phyloP scores from a whole-genome alignment of 176 grass and related monocot species.

The Pontederia crassipes region DNA sequence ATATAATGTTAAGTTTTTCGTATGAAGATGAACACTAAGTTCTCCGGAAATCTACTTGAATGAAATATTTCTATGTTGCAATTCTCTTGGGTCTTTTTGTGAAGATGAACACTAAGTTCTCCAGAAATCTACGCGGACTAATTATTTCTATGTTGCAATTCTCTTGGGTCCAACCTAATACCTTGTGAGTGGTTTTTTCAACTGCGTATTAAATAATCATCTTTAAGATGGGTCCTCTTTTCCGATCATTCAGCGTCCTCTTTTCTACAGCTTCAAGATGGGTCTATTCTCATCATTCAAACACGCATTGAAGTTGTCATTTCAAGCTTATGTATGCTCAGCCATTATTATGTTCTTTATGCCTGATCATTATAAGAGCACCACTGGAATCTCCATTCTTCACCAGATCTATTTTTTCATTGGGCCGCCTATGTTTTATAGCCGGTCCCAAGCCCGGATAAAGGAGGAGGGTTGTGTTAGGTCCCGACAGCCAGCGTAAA shows the following conservation, averaged over 20 bases:
- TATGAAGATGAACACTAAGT: too few species aligned
- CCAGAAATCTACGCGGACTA: too few species aligned
- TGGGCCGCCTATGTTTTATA: too few species aligned
- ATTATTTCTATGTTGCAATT: not conserved
- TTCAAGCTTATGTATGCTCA: constrained; percentile 46
- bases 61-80: not conserved
- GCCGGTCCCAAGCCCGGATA: too few species aligned
- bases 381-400: constrained; percentile 36
- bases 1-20: too few species aligned
- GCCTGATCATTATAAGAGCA: constrained; percentile 43
- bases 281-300: constrained; percentile 48
- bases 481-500: too few species aligned
- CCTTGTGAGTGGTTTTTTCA: too few species aligned
- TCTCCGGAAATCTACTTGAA: too few species aligned
- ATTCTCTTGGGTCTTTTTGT: not conserved
- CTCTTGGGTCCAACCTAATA: not conserved
- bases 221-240: too few species aligned
- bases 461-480: too few species aligned
- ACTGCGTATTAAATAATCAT: too few species aligned
- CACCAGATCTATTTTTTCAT: constrained; percentile 51
- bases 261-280: constrained; percentile 94
- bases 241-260: constrained; percentile 84
- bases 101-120: too few species aligned
- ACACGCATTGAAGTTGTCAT: constrained; percentile 57
- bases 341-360: constrained; percentile 38